Base-by-base conservation (phyloP, 805 yeast genomes). In the Candida xiaguanensis region DNA sequence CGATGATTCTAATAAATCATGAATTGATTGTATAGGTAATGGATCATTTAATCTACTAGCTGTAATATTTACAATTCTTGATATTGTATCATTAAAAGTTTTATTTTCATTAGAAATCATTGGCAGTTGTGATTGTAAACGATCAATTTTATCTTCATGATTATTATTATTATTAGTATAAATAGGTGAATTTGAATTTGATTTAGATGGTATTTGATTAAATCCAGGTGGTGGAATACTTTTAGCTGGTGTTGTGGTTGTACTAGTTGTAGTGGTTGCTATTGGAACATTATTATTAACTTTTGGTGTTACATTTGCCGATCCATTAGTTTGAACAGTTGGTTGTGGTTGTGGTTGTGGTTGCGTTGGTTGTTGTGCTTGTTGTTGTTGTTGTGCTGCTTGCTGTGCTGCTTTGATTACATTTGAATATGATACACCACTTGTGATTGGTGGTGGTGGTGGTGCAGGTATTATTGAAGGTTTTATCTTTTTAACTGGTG, bases 1-100 rank as follows among this genome's bases (percentile, higher is more conserved):
- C 2, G 97, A 89, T 1, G 84, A 75, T 56, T 87, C 95, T 48
- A 91, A 67, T 49, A 77, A 67, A 42, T 72, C 72, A 36, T 75
- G 65, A 17, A 85, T 78, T 2, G 75, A 57, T 20, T 70, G 70
- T 43, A 77, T 66, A 13, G 80, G 69, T 19, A 77, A 68, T 17
- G 86, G 83, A 38, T 74, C 68, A 23, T 57, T 57, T 26, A 78
- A 56, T 31, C 84, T 63, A 24, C 56, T 60, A 56, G 44, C 78
- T 2, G 64, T 56, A 22, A 65, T 52, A 28, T 56, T 50, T 9
- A 25, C 16, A 14, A 41, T 31, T 12, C 41, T n/a, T 8, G 41
- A 30, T n/a, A 41, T 36, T 18, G 45, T 42, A 20, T 50, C 55
- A 14, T 46, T 26, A 26, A 48, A 48, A 7, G 43, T 34, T 17